phyloP scores from a whole-genome alignment of 345 rosid species.

The Euphorbia tirucalli region DNA sequence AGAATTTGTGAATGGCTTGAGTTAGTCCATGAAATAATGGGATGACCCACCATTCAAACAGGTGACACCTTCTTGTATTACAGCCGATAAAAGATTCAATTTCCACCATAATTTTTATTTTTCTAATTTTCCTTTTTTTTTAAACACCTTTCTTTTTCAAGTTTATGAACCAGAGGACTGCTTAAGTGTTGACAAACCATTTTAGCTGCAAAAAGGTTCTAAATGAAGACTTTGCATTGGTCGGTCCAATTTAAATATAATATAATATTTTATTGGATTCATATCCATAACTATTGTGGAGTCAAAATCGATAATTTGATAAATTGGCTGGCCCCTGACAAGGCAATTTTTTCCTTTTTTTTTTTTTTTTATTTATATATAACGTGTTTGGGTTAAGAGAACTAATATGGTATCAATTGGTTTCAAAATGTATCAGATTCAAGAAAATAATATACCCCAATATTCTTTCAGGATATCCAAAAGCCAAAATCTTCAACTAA shows the following conservation, averaged over 20 bases:
- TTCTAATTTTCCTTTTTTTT: background rate
- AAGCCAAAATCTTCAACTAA: constrained; percentile 16
- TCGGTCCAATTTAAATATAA: background rate
- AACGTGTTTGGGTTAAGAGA: background rate
- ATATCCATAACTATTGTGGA: background rate
- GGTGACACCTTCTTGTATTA: constrained; percentile 12
- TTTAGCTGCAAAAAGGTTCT: background rate
- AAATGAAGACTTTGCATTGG: background rate
- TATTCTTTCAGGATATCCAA: constrained; percentile 30
- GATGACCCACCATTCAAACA: constrained; percentile 3
- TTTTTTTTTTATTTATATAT: too few relatives aligned
- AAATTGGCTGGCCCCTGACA: background rate
- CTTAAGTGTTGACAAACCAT: constrained; percentile 4
- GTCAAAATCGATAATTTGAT: background rate
- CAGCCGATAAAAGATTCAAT: background rate
- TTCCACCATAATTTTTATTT: constrained; percentile 3
- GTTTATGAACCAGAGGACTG: constrained; percentile 2
- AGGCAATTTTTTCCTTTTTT: background rate
- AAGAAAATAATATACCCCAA: constrained; percentile 5
- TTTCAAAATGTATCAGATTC: constrained; percentile 14
- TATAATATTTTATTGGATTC: background rate
- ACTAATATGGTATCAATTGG: background rate
- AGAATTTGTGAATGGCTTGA: constrained; percentile 10
- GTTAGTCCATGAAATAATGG: background rate
- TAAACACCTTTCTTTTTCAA: background rate